Evolutionary conservation across 2,329 filamentous ascomycete genomes (phyloP), one percentile per base, ranked within the genome.

Genomic region (Fusarium anthophilum): DNA sequence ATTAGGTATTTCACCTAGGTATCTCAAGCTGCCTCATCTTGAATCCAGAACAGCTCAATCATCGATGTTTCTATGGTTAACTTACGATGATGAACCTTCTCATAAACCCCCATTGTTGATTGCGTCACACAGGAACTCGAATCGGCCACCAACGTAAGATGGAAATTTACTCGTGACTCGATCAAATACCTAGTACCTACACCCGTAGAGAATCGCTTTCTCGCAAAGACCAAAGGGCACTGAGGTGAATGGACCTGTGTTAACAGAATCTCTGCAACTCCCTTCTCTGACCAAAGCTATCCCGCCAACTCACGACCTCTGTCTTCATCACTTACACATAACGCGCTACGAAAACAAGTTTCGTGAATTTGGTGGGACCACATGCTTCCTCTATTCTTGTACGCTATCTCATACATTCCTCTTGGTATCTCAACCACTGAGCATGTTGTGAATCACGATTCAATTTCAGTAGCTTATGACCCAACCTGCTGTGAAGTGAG

Each of bases 221-320:
- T 59, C 32, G 61, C 45, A 30, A 67, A 48, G 28, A 32, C 48
- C 22, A 32, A 14, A 20, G 2, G 9, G 32, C 18, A 30, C 24
- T 38, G 30, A 35, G 28, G 22, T 47, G 50, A 48, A 39, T 44
- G 26, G 39, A 18, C 38, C 62, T 73, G 66, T 45, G 65, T 66
- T 66, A 71, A 64, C 69, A 54, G 45, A 47, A 62, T 22, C 41
- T 65, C 63, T 73, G 55, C 55, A 64, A 65, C 72, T 50, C 59
- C 63, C 66, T 62, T 55, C 58, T 38, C 37, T 57, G 57, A 50
- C 57, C 54, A 32, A 73, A 55, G 43, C 41, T 67, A 59, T 48
- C 50, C 37, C 53, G 55, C 55, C 30, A 70, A 63, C 69, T 66
- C 54, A 69, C 57, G 43, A 17, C 41, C 43, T 71, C 58, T 41